Evolutionary conservation across 805 yeast species (phyloP).

Genomic region (Candida sakaeoensis): DNA sequence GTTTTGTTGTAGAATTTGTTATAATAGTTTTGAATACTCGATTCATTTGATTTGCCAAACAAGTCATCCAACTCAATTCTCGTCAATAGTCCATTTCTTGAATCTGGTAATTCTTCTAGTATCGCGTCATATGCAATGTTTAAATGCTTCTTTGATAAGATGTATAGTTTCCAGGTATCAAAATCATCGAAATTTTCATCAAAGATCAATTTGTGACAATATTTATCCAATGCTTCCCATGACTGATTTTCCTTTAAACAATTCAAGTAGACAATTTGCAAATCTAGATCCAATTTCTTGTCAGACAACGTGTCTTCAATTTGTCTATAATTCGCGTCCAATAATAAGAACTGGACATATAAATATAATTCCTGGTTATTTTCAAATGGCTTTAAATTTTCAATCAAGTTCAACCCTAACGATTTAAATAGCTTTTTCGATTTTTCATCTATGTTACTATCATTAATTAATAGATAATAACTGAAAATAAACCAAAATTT

Average conservation of each 20-base stretch:
- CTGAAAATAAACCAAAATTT: slow-evolving; percentile 57
- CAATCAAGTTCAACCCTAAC: slow-evolving; percentile 57
- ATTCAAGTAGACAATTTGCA: slow-evolving; percentile 52
- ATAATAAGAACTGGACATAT: slow-evolving; percentile 46
- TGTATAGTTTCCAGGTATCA: slow-evolving; percentile 62
- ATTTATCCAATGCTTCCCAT: slow-evolving; percentile 41
- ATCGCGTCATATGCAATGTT: slow-evolving; percentile 29
- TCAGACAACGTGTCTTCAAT: slow-evolving; percentile 13
- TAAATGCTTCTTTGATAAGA: slow-evolving; percentile 41
- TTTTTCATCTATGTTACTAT: slow-evolving; percentile 26
- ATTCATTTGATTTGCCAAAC: slow-evolving; percentile 20
- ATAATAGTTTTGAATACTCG: slow-evolving; percentile 41
- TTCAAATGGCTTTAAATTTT: slow-evolving; percentile 46
- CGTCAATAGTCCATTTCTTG: slow-evolving; percentile 25
- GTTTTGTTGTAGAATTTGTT: slow-evolving; percentile 48
- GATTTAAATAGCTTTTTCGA: slow-evolving; percentile 53
- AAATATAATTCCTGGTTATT: slow-evolving; percentile 67
- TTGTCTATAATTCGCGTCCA: slow-evolving; percentile 31
- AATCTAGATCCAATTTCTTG: slow-evolving; percentile 53
- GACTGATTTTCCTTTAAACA: slow-evolving; percentile 38
- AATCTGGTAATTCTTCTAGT: slow-evolving; percentile 4
- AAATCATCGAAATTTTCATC: slow-evolving; percentile 64
- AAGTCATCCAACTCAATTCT: slow-evolving; percentile 20
- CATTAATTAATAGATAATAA: slow-evolving; percentile 36
- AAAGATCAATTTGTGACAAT: slow-evolving; percentile 40